Evolutionary conservation across 257 asterid species (phyloP), one percentile per base, ranked within the genome.

Genomic region (Lavandula angustifolia): DNA sequence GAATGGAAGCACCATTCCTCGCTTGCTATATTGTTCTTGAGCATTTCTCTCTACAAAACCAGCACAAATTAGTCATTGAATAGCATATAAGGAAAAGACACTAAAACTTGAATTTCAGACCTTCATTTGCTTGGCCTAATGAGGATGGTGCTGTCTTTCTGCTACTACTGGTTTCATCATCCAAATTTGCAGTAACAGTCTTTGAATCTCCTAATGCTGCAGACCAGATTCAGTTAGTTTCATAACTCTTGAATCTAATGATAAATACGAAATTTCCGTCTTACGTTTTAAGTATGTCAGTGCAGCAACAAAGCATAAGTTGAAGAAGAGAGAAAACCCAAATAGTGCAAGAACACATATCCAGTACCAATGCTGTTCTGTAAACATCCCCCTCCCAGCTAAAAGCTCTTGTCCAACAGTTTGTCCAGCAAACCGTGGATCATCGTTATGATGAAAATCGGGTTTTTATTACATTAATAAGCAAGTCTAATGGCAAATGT

Each of bases 1-100:
- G 82, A 85, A 85, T 0, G 92, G 92, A 31, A 85, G 79, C 55
- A 85, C 87, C 92, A 85, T 82, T 70, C 92, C 88, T 11, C 80
- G 78, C 67, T 72, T 82, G 68, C 55, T 69, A n/a, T 60, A 60
- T 62, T 79, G 73, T 44, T 74, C 81, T 59, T 56, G 67, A 53
- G 54, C 67, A 58, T 41, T 65, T 9, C 27, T 29, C 18, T 62
- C 68, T 59, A 14, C 37, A 18, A 34, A 7, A 68, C 52, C 65
- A 37, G 43, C 22, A 5, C 40, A 60, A 32, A 43, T 72, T 22
- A 70, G 43, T 51, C 49, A 41, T 44, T 46, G 31, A 17, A 54
- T n/a, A 35, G 54, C 6, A 22, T n/a, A 44, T 56, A 17, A 35
- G 48, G 63, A 58, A 12, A 22, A 27, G 18, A 32, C 4, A 9